Conservation (phyloP, 2,329 filamentous ascomycete genomes). For the Meredithiella fracta region DNA sequence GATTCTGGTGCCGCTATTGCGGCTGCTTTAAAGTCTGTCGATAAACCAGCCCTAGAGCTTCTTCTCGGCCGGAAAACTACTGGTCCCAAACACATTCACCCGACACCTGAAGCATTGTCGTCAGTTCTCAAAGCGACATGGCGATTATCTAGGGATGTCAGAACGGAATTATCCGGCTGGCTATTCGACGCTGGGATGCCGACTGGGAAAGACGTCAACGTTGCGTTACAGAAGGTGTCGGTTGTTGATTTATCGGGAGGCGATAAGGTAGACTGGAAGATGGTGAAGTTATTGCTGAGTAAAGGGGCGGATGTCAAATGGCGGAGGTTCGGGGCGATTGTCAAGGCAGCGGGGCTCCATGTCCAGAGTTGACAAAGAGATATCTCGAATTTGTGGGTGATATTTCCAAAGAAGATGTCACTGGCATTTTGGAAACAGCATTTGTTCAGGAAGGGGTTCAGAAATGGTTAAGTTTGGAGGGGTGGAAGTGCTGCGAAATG, state of each 20-base stretch:
- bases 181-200: slow-evolving; percentile 35
- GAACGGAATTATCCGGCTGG: slow-evolving; percentile 32
- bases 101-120: slow-evolving; percentile 31
- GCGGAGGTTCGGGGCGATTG: slow-evolving; percentile 2
- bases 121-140: slow-evolving; percentile 37
- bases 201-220: slow-evolving; percentile 32
- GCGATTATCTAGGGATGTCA: slow-evolving; percentile 31
- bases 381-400: not conserved
- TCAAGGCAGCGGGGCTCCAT: slow-evolving; percentile 2
- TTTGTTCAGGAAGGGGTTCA: not conserved
- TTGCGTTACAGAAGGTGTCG: slow-evolving; percentile 33
- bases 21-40: slow-evolving; percentile 35
- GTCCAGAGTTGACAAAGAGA: not conserved
- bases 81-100: slow-evolving; percentile 28
- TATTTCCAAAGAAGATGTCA: slow-evolving; percentile 2
- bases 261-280: slow-evolving; percentile 1
- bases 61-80: slow-evolving; percentile 30
- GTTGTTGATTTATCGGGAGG: slow-evolving; percentile 22
- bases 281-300: slow-evolving; percentile 8
- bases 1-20: slow-evolving; percentile 39
- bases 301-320: slow-evolving; percentile 8
- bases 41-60: slow-evolving; percentile 32
- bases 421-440: not conserved
- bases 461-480: slow-evolving; percentile 9
- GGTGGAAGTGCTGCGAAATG: slow-evolving; percentile 24